phyloP scores from a whole-genome alignment of 352 stramenopile species.

The Plasmopara viticola region DNA sequence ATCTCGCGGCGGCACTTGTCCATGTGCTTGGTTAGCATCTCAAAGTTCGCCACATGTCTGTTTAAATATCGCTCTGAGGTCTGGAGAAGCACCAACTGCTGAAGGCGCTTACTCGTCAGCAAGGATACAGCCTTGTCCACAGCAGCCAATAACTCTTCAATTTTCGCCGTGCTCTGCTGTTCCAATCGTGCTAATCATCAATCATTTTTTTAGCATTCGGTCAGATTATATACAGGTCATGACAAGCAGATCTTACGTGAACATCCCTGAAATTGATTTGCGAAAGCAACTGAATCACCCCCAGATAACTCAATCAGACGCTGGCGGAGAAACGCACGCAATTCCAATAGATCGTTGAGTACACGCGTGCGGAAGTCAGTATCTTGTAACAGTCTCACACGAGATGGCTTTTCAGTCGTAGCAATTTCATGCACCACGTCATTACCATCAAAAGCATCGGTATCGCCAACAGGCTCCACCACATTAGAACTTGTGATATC shows the following conservation, averaged over 20 bases:
- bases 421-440: constrained; percentile 7
- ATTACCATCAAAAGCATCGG: constrained; percentile 1
- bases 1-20: constrained; percentile 70
- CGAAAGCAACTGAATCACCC: constrained; percentile 51
- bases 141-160: constrained; percentile 35
- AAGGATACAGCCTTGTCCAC: constrained; percentile 38
- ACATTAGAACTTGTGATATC: constrained; percentile 54
- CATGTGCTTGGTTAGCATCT: constrained; percentile 68
- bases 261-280: constrained; percentile 66
- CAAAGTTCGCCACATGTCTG: constrained; percentile 56
- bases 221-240: not conserved
- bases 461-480: constrained; percentile 18
- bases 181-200: constrained; percentile 40
- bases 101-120: constrained; percentile 59
- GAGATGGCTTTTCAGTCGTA: constrained; percentile 20
- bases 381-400: constrained; percentile 45
- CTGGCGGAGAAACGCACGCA: constrained; percentile 59
- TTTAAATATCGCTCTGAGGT: constrained; percentile 69
- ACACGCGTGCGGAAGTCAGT: constrained; percentile 53
- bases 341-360: constrained; percentile 71
- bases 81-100: constrained; percentile 72
- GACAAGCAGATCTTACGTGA: constrained; percentile 29
- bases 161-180: constrained; percentile 50
- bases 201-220: constrained; percentile 6
- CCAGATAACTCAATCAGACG: constrained; percentile 39